These are phyloP conservation scores for Penicillium verhagenii DNA, from an alignment of 495 filamentous ascomycete species.

Conservation along the genomic window DNA sequence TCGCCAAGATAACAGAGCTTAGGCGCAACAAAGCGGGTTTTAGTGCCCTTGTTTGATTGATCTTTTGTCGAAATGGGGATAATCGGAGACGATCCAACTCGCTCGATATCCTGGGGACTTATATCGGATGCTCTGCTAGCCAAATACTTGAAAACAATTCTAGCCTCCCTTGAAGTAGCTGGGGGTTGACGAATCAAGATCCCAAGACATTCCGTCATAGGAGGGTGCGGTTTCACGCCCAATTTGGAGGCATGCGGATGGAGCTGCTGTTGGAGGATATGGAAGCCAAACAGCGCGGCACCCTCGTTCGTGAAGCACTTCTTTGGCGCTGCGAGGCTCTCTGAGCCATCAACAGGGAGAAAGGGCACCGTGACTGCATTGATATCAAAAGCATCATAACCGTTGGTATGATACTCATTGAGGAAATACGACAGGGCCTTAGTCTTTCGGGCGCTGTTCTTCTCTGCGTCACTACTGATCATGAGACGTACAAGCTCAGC, in stretches of 20 bases:
- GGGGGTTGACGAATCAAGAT: slow-evolving; percentile 70
- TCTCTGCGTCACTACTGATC: slow-evolving; percentile 52
- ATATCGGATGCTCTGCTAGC: slow-evolving; percentile 73
- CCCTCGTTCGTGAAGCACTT: slow-evolving; percentile 80
- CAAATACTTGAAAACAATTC: slow-evolving; percentile 76
- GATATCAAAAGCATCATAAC: slow-evolving; percentile 63
- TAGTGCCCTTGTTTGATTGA: slow-evolving; percentile 30
- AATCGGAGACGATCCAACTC: slow-evolving; percentile 61
- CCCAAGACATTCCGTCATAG: slow-evolving; percentile 70
- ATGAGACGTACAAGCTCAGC: slow-evolving; percentile 75
- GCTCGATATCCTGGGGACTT: slow-evolving; percentile 53
- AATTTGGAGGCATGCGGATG: slow-evolving; percentile 76
- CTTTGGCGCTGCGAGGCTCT: slow-evolving; percentile 63
- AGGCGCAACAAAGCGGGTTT: slow-evolving; percentile 56
- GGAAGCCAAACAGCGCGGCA: slow-evolving; percentile 73
- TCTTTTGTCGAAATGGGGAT: slow-evolving; percentile 61
- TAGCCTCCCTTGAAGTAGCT: slow-evolving; percentile 58
- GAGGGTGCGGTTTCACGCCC: slow-evolving; percentile 77
- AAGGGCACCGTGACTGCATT: slow-evolving; percentile 59
- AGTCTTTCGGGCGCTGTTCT: slow-evolving; percentile 55
- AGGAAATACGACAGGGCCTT: slow-evolving; percentile 82
- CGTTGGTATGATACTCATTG: slow-evolving; percentile 70
- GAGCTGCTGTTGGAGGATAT: slow-evolving; percentile 69
- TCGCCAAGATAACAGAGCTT: slow-evolving; percentile 75
- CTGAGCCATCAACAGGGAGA: slow-evolving; percentile 67